Conservation (phyloP, 768 basidiomycete species). For the Leucocoprinus birnbaumii region DNA sequence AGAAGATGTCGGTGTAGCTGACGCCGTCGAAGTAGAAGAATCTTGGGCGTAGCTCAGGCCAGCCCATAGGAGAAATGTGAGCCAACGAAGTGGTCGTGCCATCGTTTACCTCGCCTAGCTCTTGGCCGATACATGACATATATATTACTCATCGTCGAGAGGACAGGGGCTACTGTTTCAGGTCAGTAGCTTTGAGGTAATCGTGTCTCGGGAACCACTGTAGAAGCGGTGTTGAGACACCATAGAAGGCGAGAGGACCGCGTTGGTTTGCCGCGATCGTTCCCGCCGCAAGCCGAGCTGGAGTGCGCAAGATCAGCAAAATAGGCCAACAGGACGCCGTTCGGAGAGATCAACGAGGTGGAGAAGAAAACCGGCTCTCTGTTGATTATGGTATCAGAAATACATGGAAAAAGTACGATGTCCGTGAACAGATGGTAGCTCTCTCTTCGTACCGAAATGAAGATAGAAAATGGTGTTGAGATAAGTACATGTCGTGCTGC, state of each 20-base stretch:
- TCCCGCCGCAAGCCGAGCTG: neutral
- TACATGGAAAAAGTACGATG: neutral
- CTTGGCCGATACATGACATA: neutral
- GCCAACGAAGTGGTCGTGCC: neutral
- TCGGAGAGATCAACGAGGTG: neutral
- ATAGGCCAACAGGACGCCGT: too few relatives aligned
- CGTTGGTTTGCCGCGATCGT: neutral
- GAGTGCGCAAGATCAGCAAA: too few relatives aligned
- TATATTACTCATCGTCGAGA: slow-evolving; percentile 2
- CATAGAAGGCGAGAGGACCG: neutral
- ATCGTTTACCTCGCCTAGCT: neutral
- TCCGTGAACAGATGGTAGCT: neutral
- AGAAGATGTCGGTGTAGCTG: too few relatives aligned
- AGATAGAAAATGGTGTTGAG: neutral
- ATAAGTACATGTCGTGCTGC: neutral
- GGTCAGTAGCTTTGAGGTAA: neutral
- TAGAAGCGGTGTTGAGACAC: too few relatives aligned
- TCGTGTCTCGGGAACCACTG: neutral
- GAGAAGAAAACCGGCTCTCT: neutral
- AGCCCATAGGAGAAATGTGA: neutral
- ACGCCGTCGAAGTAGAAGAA: neutral
- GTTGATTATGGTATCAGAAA: neutral
- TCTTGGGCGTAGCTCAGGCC: neutral
- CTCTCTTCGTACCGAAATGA: neutral
- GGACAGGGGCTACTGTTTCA: neutral